Percentiles rank a stretch among this genome's conserved stretches.
Evolutionary conservation across 257 asterid species (phyloP).

Genomic region (Solanum corneliomulleri): DNA sequence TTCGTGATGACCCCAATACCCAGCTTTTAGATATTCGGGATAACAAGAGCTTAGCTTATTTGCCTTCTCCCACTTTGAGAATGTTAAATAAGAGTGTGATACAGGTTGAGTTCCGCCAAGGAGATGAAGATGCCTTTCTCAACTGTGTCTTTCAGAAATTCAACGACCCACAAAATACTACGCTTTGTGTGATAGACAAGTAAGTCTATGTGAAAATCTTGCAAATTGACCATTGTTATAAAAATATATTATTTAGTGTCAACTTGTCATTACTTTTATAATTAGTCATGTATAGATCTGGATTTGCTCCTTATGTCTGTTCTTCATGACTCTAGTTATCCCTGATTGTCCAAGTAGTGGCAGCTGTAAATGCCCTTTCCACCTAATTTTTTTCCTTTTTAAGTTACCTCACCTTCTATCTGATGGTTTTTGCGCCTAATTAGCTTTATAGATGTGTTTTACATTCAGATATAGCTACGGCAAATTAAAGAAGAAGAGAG

Average conservation of each 20-base stretch:
- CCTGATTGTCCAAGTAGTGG: neutral
- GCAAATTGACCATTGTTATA: no score
- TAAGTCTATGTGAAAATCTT: constrained; percentile 19
- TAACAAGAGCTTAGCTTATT: constrained; percentile 39
- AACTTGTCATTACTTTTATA: no score
- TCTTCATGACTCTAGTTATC: neutral
- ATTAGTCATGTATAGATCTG: neutral
- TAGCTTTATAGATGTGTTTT: neutral
- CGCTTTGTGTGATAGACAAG: constrained; percentile 77
- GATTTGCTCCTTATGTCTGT: neutral
- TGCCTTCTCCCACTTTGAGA: constrained; percentile 74
- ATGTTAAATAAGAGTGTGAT: constrained; percentile 44
- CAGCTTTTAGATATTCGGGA: constrained; percentile 84
- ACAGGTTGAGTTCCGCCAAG: constrained; percentile 68
- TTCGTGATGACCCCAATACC: constrained; percentile 53
- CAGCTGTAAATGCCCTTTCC: neutral
- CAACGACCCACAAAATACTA: constrained; percentile 48
- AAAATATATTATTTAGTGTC: no score
- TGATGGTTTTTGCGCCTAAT: neutral
- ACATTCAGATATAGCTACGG: neutral
- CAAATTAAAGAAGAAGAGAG: neutral
- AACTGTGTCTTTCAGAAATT: constrained; percentile 45
- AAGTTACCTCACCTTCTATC: neutral
- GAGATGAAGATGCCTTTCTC: constrained; percentile 61
- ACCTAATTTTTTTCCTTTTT: neutral